These are phyloP conservation scores for Ophiocordyceps camponoti-floridani DNA, from an alignment of 2,329 filamentous ascomycete species.

Conservation along the genomic window DNA sequence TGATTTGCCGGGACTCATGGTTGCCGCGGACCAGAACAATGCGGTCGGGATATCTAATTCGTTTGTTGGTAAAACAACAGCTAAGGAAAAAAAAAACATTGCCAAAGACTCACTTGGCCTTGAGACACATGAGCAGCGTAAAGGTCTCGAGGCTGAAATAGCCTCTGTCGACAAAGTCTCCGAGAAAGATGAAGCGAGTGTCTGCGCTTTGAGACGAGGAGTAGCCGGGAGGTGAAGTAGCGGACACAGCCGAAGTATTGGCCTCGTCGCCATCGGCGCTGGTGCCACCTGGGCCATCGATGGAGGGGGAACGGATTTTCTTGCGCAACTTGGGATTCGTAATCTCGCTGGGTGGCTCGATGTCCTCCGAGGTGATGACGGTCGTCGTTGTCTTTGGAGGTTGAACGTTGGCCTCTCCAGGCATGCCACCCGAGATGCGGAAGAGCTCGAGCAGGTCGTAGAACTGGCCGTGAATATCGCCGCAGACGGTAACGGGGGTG, in stretches of 20 bases:
- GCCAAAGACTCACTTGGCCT: conserved; percentile 37
- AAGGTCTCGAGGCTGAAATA: conserved; percentile 99
- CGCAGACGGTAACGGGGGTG: conserved; percentile 93
- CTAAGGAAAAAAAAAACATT: not conserved
- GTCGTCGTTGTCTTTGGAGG: conserved; percentile 49
- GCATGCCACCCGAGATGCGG: conserved; percentile 92
- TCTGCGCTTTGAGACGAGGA: conserved; percentile 42
- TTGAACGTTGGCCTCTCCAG: conserved; percentile 58
- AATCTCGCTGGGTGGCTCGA: conserved; percentile 90
- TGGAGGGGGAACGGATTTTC: conserved; percentile 45
- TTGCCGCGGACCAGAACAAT: conserved; percentile 98
- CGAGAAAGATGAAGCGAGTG: conserved; percentile 99
- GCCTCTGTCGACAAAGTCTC: conserved; percentile 95
- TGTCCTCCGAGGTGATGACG: conserved; percentile 75
- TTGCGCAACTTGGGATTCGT: conserved; percentile 86
- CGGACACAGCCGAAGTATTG: conserved; percentile 89
- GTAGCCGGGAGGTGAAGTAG: conserved; percentile 95
- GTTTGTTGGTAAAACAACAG: conserved; percentile 42
- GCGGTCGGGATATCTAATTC: conserved; percentile 82
- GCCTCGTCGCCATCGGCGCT: conserved; percentile 36
- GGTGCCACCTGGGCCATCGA: conserved; percentile 21
- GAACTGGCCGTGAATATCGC: conserved; percentile 98
- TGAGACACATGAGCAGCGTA: conserved; percentile 85
- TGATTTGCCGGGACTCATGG: conserved; percentile 97
- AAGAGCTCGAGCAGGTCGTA: conserved; percentile 99